These are phyloP conservation scores for Phyllostachys edulis DNA, from an alignment of 176 grass and related monocot genomes.

Conservation along the genomic window DNA sequence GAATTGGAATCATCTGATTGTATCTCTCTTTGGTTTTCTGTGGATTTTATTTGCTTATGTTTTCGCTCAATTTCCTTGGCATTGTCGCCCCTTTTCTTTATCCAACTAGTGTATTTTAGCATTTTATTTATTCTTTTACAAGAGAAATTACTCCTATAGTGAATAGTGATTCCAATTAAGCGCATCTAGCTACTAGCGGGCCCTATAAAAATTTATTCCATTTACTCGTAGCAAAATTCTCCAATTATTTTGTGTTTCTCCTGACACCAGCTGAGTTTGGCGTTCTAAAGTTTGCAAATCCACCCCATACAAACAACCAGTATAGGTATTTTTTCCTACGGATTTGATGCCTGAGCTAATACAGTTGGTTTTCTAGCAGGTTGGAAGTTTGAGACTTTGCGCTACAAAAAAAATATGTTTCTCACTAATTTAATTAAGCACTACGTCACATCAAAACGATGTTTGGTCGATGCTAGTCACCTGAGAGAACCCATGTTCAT, in stretches of 20 bases:
- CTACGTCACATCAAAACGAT: conserved; percentile 8
- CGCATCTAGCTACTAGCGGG: not conserved
- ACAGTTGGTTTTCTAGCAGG: not conserved
- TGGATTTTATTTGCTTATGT: not conserved
- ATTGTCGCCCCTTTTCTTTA: not conserved
- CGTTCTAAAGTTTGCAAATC: not conserved
- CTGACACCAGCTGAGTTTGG: not conserved
- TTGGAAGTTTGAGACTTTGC: too few species aligned
- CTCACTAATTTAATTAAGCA: not conserved
- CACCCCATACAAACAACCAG: not conserved
- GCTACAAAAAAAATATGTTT: too few species aligned
- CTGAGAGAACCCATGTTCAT: conserved; percentile 16
- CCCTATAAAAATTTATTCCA: not conserved
- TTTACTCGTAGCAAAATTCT: not conserved
- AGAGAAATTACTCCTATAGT: not conserved
- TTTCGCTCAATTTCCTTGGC: not conserved
- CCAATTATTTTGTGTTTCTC: not conserved
- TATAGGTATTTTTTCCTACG: not conserved
- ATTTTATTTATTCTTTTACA: not conserved
- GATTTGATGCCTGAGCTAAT: not conserved
- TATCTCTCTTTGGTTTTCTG: not conserved
- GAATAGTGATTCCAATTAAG: not conserved
- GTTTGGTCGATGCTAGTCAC: conserved; percentile 18
- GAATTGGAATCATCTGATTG: not conserved
- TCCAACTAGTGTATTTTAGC: not conserved